Conservation (phyloP, 176 grass and related monocot species). For the Juncus effusus region DNA sequence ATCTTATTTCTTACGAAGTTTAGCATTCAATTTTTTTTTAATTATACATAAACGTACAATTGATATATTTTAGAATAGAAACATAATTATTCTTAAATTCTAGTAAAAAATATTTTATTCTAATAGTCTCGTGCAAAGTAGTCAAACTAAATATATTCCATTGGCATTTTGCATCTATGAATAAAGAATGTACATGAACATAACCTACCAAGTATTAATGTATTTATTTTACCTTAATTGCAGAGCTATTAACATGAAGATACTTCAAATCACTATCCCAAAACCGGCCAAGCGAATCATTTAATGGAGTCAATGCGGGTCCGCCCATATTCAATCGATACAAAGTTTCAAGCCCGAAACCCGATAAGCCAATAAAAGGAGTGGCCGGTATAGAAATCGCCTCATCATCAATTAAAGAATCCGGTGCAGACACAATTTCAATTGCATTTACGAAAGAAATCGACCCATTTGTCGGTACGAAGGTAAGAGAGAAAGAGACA, state of each 20-base stretch:
- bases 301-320: slow-evolving; percentile 46
- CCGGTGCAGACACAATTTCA: slow-evolving; percentile 77
- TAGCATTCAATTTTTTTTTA: too few relatives aligned
- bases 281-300: slow-evolving; percentile 73
- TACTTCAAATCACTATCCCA: slow-evolving; percentile 53
- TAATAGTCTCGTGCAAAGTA: too few relatives aligned
- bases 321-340: slow-evolving; percentile 80
- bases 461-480: slow-evolving; percentile 57
- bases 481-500: slow-evolving; percentile 57
- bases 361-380: slow-evolving; percentile 54
- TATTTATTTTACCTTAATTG: slow-evolving; percentile 24
- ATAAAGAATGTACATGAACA: too few relatives aligned
- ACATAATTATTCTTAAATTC: too few relatives aligned
- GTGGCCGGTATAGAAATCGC: slow-evolving; percentile 40
- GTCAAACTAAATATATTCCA: too few relatives aligned
- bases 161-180: too few relatives aligned
- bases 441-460: slow-evolving; percentile 73
- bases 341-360: slow-evolving; percentile 49
- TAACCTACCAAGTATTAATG: too few relatives aligned
- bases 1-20: too few relatives aligned
- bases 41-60: too few relatives aligned
- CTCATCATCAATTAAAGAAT: slow-evolving; percentile 56
- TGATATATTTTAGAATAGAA: too few relatives aligned
- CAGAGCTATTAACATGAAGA: slow-evolving; percentile 44
- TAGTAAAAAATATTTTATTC: too few relatives aligned